Percentiles rank a stretch among this genome's conserved stretches.
phyloP scores from a whole-genome alignment of 2,329 filamentous ascomycete genomes.

The Plenodomus tracheiphilus region DNA sequence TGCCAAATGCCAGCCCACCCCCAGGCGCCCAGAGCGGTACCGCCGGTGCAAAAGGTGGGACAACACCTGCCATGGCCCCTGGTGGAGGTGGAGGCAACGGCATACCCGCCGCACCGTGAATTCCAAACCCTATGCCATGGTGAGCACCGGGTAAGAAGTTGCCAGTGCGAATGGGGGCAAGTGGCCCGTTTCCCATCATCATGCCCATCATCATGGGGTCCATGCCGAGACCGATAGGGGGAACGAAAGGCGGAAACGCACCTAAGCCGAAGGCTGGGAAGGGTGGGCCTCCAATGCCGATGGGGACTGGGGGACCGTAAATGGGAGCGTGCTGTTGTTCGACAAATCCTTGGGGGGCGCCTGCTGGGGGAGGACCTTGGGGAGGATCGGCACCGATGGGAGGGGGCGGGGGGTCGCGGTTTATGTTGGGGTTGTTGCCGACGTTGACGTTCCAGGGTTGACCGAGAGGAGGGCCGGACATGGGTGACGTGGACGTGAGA shows the following conservation, averaged over 20 bases:
- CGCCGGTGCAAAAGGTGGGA: slow-evolving; percentile 28
- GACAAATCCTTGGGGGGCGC: slow-evolving; percentile 16
- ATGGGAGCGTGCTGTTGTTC: slow-evolving; percentile 28
- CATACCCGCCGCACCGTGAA: slow-evolving; percentile 20
- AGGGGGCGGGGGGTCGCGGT: slow-evolving; percentile 36
- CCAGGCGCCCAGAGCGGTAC: slow-evolving; percentile 26
- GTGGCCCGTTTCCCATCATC: slow-evolving; percentile 25
- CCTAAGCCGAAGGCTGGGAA: slow-evolving; percentile 26
- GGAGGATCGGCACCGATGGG: slow-evolving; percentile 22
- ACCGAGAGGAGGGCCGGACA: slow-evolving; percentile 35
- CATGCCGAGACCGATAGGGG: slow-evolving; percentile 17
- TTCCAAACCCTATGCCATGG: slow-evolving; percentile 30
- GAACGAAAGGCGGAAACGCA: slow-evolving; percentile 25
- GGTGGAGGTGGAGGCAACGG: slow-evolving; percentile 32
- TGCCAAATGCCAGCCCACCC: slow-evolving; percentile 26
- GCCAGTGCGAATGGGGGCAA: slow-evolving; percentile 28
- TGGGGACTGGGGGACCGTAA: slow-evolving; percentile 25
- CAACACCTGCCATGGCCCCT: slow-evolving; percentile 19
- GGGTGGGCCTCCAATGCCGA: slow-evolving; percentile 23
- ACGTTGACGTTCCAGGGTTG: slow-evolving; percentile 34
- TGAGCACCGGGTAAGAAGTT: slow-evolving; percentile 30
- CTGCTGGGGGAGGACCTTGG: slow-evolving; percentile 7
- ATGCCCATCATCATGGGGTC: slow-evolving; percentile 22
- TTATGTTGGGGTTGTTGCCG: slow-evolving; percentile 41
- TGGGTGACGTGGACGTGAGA: slow-evolving; percentile 4